Conservation (phyloP, 2,329 filamentous ascomycete genomes). For the Xylaria sp. region DNA sequence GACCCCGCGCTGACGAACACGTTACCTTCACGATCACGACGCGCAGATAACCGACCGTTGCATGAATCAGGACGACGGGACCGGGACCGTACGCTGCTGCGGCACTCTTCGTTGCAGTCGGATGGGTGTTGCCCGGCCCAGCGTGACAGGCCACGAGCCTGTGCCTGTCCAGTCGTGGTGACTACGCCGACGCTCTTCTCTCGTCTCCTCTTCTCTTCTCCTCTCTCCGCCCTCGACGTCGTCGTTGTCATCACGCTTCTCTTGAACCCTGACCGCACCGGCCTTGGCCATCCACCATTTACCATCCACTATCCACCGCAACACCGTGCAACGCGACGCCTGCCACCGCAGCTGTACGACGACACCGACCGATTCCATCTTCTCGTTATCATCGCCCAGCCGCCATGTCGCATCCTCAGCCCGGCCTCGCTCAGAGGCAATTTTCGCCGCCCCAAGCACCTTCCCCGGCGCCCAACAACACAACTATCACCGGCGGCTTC, state of each 20-base stretch:
- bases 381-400: constrained; percentile 3
- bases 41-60: constrained; percentile 25
- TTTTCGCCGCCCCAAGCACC: constrained; percentile 58
- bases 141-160: constrained; percentile 60
- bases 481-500: constrained; percentile 64
- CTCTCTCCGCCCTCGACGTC: not conserved
- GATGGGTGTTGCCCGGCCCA: constrained; percentile 59
- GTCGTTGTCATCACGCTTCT: not conserved
- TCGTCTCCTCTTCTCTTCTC: not conserved
- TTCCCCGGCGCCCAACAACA: constrained; percentile 69
- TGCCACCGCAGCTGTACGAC: constrained; percentile 7
- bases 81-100: constrained; percentile 15
- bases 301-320: not conserved
- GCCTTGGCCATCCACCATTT: not conserved
- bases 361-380: constrained; percentile 7
- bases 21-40: constrained; percentile 14
- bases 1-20: constrained; percentile 17
- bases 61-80: constrained; percentile 21
- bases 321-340: constrained; percentile 10
- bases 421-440: constrained; percentile 48
- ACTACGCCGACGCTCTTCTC: constrained; percentile 23
- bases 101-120: constrained; percentile 48
- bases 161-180: constrained; percentile 57
- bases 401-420: constrained; percentile 48
- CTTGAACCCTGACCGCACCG: not conserved